Evolutionary conservation across 768 basidiomycete species (phyloP).

Genomic region (Paxillus ammoniavirescens): DNA sequence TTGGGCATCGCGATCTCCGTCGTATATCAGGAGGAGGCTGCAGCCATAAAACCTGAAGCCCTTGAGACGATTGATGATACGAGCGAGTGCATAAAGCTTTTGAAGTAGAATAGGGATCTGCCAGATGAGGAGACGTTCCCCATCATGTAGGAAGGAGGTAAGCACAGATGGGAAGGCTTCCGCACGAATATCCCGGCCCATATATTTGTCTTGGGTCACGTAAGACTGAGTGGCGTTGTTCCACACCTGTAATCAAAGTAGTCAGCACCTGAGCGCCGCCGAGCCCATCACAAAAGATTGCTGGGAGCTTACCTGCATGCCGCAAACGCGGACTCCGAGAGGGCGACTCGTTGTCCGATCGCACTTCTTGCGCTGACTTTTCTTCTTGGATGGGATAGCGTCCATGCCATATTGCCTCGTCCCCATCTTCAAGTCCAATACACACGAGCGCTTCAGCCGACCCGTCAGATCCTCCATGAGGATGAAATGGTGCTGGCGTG

Average conservation of each 20-base stretch:
- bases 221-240: conserved; percentile 82
- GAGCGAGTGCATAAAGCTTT: conserved; percentile 91
- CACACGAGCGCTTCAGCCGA: conserved; percentile 85
- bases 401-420: conserved; percentile 98
- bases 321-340: conserved; percentile 91
- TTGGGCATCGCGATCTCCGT: conserved; percentile 89
- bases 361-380: conserved; percentile 98
- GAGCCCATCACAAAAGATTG: conserved; percentile 1
- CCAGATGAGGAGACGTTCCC: conserved; percentile 77
- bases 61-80: conserved; percentile 82
- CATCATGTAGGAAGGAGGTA: conserved; percentile 81
- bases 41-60: conserved; percentile 99
- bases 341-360: conserved; percentile 91
- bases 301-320: conserved; percentile 85
- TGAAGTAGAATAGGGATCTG: conserved; percentile 91
- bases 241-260: conserved; percentile 69
- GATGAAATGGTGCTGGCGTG: conserved; percentile 96
- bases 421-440: conserved; percentile 99
- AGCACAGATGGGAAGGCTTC: conserved; percentile 84
- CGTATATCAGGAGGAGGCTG: conserved; percentile 94
- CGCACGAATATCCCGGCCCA: conserved; percentile 84
- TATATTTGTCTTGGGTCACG: conserved; percentile 94
- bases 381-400: conserved; percentile 89
- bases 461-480: conserved; percentile 99
- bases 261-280: conserved; percentile 4